These are phyloP conservation scores for Anthracocystis panici-leucophaei DNA, from an alignment of 1,284 basidiomycete species.

Conservation along the genomic window DNA sequence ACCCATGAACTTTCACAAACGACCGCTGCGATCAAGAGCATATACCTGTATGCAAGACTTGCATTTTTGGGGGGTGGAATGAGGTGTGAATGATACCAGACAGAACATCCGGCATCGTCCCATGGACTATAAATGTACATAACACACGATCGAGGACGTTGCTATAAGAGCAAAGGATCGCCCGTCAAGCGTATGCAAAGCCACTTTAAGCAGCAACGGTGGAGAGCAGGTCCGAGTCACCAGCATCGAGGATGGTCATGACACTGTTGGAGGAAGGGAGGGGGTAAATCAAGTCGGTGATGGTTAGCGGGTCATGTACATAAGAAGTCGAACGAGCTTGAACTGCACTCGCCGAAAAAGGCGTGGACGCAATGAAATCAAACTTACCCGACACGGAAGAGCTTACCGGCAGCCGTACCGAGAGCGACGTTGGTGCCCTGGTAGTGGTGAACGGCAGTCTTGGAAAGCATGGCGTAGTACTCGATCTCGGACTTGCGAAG, in stretches of 20 bases:
- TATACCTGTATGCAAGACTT: constrained; percentile 28
- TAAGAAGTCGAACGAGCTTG: no score
- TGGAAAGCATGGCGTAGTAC: constrained; percentile 99
- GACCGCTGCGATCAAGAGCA: no score
- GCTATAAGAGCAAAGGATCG: constrained; percentile 25
- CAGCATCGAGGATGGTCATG: constrained; percentile 96
- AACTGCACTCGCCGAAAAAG: neutral
- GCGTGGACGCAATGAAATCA: neutral
- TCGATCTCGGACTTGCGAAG: constrained; percentile 99
- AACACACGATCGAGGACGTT: constrained; percentile 30
- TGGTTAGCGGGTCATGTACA: constrained; percentile 9
- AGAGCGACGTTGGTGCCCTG: constrained; percentile 95
- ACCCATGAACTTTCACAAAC: neutral
- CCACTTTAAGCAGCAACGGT: constrained; percentile 62
- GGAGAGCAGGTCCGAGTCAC: constrained; percentile 89
- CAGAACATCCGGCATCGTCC: constrained; percentile 6
- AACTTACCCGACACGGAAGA: constrained; percentile 96
- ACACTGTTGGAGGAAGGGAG: constrained; percentile 72
- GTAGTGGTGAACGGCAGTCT: constrained; percentile 95
- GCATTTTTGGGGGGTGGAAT: constrained; percentile 35
- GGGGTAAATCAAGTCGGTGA: neutral
- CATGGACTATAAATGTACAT: constrained; percentile 4
- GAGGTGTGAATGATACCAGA: constrained; percentile 7
- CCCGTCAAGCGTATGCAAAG: constrained; percentile 17
- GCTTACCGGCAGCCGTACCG: constrained; percentile 97